Conservation (phyloP, 208 protist genomes). For the Phytomonas sp. region DNA sequence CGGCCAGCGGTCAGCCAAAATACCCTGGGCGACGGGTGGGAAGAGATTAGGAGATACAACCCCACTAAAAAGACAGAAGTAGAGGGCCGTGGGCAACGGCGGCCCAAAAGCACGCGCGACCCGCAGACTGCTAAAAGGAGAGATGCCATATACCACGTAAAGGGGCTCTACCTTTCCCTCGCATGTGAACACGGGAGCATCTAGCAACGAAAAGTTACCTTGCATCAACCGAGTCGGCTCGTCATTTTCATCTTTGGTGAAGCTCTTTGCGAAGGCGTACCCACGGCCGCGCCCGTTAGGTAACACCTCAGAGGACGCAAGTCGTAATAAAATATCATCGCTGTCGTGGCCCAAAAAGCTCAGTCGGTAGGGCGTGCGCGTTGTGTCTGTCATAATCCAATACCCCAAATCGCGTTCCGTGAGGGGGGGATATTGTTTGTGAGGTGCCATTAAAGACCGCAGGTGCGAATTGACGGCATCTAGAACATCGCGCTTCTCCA, state of each 20-base stretch:
- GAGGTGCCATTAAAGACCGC: neutral
- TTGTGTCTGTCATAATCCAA: conserved; percentile 24
- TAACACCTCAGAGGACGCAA: conserved; percentile 11
- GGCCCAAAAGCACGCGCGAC: conserved; percentile 31
- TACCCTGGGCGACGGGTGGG: conserved; percentile 41
- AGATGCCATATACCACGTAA: conserved; percentile 25
- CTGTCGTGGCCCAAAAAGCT: conserved; percentile 16
- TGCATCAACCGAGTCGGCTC: conserved; percentile 22
- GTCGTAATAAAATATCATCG: conserved; percentile 14
- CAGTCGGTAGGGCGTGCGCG: conserved; percentile 21
- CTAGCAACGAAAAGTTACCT: conserved; percentile 40
- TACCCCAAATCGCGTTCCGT: conserved; percentile 29
- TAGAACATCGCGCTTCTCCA: conserved; percentile 48
- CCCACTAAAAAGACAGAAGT: conserved; percentile 59
- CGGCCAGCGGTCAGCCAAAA: conserved; percentile 72
- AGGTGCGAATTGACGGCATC: conserved; percentile 30
- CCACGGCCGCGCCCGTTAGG: conserved; percentile 13
- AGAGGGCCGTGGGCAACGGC: conserved; percentile 45
- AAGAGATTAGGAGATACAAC: conserved; percentile 53
- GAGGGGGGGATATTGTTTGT: conserved; percentile 16
- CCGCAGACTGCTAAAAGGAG: conserved; percentile 15
- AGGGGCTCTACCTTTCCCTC: conserved; percentile 25
- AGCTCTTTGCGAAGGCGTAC: conserved; percentile 21
- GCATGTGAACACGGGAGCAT: conserved; percentile 41
- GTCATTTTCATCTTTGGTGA: conserved; percentile 12